phyloP scores from a whole-genome alignment of 2,329 filamentous ascomycete genomes.

The Bertia moriformis region DNA sequence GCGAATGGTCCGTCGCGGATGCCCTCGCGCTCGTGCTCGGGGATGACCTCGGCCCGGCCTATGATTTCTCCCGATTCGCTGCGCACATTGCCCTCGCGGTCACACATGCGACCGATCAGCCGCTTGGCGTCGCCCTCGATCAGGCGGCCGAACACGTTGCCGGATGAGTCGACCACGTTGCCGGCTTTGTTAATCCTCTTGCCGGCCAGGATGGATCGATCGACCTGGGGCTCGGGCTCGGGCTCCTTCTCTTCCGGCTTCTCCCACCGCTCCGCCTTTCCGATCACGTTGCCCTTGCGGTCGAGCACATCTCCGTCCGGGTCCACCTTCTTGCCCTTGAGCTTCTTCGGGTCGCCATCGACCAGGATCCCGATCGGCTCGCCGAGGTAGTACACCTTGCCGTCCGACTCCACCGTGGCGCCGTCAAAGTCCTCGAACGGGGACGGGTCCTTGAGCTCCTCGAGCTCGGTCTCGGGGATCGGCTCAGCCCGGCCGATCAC shows the following conservation, averaged over 20 bases:
- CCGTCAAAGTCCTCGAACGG: conserved; percentile 45
- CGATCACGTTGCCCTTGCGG: conserved; percentile 50
- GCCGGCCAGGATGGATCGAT: conserved; percentile 49
- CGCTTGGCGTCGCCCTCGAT: conserved; percentile 51
- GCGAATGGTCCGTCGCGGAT: conserved; percentile 55
- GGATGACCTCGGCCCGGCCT: conserved; percentile 52
- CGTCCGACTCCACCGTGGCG: conserved; percentile 35
- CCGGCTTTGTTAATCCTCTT: conserved; percentile 61
- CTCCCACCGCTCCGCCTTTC: conserved; percentile 56
- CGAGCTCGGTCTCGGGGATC: conserved; percentile 37
- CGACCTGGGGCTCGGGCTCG: conserved; percentile 33
- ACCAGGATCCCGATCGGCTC: conserved; percentile 44
- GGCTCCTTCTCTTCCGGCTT: conserved; percentile 22
- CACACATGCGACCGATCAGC: conserved; percentile 54
- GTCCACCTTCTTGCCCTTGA: conserved; percentile 52
- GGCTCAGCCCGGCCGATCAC: conserved; percentile 54
- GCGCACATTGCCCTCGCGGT: conserved; percentile 58
- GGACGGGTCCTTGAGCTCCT: conserved; percentile 26
- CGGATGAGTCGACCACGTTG: conserved; percentile 38
- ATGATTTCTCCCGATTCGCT: conserved; percentile 61
- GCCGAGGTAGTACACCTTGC: conserved; percentile 32
- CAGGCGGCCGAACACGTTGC: conserved; percentile 46
- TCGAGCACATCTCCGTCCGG: conserved; percentile 57
- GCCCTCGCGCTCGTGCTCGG: conserved; percentile 49
- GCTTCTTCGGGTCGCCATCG: conserved; percentile 47